phyloP scores from a whole-genome alignment of 208 protist species.

The Trypanosoma mega region DNA sequence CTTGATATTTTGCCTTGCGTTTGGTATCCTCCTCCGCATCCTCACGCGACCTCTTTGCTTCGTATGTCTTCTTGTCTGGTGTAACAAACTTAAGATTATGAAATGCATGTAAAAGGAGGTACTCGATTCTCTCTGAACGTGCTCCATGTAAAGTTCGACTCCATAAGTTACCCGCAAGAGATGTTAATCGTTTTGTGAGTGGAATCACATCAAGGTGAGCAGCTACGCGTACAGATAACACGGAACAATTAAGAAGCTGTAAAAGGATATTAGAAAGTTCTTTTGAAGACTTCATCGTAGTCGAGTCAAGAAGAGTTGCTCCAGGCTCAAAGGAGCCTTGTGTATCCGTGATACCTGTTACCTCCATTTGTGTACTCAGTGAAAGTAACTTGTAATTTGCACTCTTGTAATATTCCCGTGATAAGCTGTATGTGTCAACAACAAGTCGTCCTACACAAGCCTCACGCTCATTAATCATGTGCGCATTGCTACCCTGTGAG shows the following conservation, averaged over 20 bases:
- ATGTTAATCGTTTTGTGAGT: conserved; percentile 97
- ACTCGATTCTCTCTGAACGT: conserved; percentile 98
- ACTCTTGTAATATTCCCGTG: conserved; percentile 92
- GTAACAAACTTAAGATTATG: conserved; percentile 94
- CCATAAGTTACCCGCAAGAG: conserved; percentile 97
- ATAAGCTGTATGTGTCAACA: conserved; percentile 94
- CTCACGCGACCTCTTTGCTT: conserved; percentile 46
- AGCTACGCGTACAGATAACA: conserved; percentile 83
- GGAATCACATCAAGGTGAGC: conserved; percentile 96
- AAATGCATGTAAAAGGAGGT: conserved; percentile 97
- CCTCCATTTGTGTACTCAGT: conserved; percentile 70
- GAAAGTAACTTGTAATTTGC: conserved; percentile 87
- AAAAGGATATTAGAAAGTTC: conserved; percentile 66
- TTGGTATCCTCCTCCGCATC: conserved; percentile 73
- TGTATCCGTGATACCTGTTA: conserved; percentile 65
- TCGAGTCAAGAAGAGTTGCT: conserved; percentile 43
- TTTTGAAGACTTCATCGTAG: conserved; percentile 37
- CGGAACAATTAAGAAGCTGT: conserved; percentile 70
- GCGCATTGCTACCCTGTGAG: conserved; percentile 40
- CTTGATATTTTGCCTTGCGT: conserved; percentile 90
- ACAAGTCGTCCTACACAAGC: conserved; percentile 93
- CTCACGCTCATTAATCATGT: conserved; percentile 71
- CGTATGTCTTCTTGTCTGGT: conserved; percentile 91
- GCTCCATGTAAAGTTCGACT: conserved; percentile 92
- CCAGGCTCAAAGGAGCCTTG: conserved; percentile 66